These are phyloP conservation scores for Quercus phellos DNA, from an alignment of 331 rosid species.

Conservation along the genomic window DNA sequence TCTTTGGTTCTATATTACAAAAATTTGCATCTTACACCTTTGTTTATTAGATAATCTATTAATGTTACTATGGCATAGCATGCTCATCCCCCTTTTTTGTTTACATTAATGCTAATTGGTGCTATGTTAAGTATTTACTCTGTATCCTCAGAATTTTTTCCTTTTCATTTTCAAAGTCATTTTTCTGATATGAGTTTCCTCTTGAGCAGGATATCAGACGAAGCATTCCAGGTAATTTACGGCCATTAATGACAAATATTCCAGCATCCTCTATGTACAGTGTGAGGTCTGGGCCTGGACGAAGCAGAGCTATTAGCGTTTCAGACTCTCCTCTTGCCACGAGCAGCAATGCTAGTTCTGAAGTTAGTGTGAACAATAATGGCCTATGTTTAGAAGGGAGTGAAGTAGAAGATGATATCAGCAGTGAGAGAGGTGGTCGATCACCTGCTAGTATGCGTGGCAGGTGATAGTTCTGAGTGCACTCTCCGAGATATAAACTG, in stretches of 20 bases:
- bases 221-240: slow-evolving; percentile 75
- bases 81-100: not conserved
- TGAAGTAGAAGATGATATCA: slow-evolving; percentile 71
- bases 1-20: not conserved
- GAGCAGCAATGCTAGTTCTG: slow-evolving; percentile 93
- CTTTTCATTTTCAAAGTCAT: slow-evolving; percentile 2
- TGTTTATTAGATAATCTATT: not conserved
- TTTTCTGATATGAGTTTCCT: slow-evolving; percentile 18
- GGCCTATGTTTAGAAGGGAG: slow-evolving; percentile 70
- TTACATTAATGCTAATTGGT: not conserved
- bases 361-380: slow-evolving; percentile 87
- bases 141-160: not conserved
- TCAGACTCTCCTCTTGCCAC: slow-evolving; percentile 91
- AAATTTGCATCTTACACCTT: not conserved
- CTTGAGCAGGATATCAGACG: slow-evolving; percentile 81
- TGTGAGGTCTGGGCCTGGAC: slow-evolving; percentile 79
- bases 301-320: slow-evolving; percentile 75
- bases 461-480: slow-evolving; percentile 41
- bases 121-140: not conserved
- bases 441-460: slow-evolving; percentile 64
- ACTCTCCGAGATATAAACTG: slow-evolving; percentile 11
- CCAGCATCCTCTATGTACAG: slow-evolving; percentile 96
- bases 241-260: slow-evolving; percentile 96
- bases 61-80: not conserved
- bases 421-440: slow-evolving; percentile 66